Conservation (phyloP, 495 filamentous ascomycete species). For the Neurospora hispaniola region DNA sequence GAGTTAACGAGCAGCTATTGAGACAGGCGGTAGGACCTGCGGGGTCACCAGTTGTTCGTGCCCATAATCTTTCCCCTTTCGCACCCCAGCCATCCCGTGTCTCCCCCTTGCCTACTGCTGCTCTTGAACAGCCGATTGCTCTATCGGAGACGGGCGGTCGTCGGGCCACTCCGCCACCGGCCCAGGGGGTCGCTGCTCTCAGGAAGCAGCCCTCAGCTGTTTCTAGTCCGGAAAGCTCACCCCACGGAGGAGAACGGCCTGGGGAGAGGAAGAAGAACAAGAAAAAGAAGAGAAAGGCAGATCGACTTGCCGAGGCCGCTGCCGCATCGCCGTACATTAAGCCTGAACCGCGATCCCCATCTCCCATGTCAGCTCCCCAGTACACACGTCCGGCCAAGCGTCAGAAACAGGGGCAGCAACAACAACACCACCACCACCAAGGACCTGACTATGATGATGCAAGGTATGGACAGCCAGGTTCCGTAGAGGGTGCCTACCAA, state of each 20-base stretch:
- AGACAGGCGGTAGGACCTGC: constrained; percentile 20
- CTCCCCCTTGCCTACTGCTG: constrained; percentile 56
- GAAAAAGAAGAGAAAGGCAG: constrained; percentile 41
- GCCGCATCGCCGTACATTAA: constrained; percentile 59
- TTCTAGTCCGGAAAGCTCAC: constrained; percentile 43
- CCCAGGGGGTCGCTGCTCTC: constrained; percentile 37
- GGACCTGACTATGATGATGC: constrained; percentile 33
- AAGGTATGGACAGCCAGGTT: constrained; percentile 20
- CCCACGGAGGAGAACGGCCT: constrained; percentile 27
- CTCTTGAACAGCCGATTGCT: constrained; percentile 43
- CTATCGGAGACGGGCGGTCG: constrained; percentile 21
- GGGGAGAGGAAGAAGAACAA: constrained; percentile 40
- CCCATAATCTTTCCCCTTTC: constrained; percentile 52
- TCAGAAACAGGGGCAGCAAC: constrained; percentile 40
- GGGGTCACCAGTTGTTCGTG: constrained; percentile 28
- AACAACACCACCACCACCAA: constrained; percentile 20
- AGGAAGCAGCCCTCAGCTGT: constrained; percentile 30
- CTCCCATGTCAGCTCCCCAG: constrained; percentile 50
- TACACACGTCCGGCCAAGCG: constrained; percentile 41
- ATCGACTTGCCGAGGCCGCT: constrained; percentile 24
- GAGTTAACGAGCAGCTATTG: constrained; percentile 23
- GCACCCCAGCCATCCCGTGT: constrained; percentile 77
- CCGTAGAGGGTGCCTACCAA: constrained; percentile 15
- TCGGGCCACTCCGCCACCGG: constrained; percentile 33
- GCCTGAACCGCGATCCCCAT: constrained; percentile 75